A percentile compares a stretch with the other conserved stretches of the same genome.
Conservation (phyloP, 2,329 filamentous ascomycete genomes). For the Domatiomyces catenatus region DNA sequence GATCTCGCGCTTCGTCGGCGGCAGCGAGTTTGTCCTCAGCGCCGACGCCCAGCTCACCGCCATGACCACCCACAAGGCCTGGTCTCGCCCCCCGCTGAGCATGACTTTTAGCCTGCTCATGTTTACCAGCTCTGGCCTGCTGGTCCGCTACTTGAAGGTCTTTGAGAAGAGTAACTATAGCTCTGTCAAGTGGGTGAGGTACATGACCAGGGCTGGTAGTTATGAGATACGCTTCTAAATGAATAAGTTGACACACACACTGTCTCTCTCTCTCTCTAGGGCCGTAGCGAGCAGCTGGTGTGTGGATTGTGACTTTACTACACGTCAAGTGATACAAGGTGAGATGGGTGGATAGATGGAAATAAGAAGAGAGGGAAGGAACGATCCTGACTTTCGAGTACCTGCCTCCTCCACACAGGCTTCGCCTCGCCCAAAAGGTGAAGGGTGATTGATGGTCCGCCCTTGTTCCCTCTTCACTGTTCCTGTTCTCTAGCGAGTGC, state of each 20-base stretch:
- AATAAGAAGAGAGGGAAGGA: too few species aligned
- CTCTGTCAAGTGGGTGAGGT: constrained; percentile 96
- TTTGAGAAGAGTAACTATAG: constrained; percentile 99
- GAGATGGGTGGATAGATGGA: too few species aligned
- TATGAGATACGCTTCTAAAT: constrained; percentile 71
- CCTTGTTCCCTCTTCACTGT: too few species aligned
- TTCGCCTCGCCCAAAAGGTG: background rate
- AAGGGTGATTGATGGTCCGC: background rate
- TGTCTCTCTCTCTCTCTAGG: too few species aligned
- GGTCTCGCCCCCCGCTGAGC: constrained; percentile 84
- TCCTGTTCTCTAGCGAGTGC: too few species aligned
- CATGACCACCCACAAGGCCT: constrained; percentile 97
- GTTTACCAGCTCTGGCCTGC: constrained; percentile 87
- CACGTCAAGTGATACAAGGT: too few species aligned
- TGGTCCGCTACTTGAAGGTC: constrained; percentile 92
- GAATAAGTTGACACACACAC: too few species aligned
- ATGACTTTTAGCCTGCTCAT: constrained; percentile 88
- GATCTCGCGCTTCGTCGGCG: constrained; percentile 95
- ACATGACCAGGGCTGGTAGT: constrained; percentile 95
- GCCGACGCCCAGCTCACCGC: constrained; percentile 85
- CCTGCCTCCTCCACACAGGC: background rate
- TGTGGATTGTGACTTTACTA: too few species aligned
- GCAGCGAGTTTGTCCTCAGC: constrained; percentile 86
- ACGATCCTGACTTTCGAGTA: too few species aligned
- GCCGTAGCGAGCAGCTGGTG: too few species aligned